Evolutionary conservation across 2,329 filamentous ascomycete species (phyloP).

Genomic region (Proliferodiscus dingleyae): DNA sequence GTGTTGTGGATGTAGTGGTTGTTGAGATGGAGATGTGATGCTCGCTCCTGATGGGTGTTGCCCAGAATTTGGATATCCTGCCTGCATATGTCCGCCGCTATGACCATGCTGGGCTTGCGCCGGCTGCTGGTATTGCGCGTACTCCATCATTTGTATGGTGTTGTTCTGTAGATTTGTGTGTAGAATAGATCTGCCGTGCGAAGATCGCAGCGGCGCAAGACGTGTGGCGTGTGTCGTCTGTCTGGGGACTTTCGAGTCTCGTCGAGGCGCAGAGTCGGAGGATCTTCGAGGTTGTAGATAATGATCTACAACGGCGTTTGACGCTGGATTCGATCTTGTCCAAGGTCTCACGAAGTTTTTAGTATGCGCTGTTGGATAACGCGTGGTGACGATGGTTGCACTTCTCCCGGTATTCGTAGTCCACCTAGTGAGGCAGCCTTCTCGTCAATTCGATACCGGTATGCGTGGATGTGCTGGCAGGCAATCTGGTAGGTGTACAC

Average conservation of each 20-base stretch:
- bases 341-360: slow-evolving; percentile 1
- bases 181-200: slow-evolving; percentile 19
- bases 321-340: slow-evolving; percentile 11
- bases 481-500: slow-evolving; percentile 47
- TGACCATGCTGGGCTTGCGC: slow-evolving; percentile 55
- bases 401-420: slow-evolving; percentile 20
- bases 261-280: slow-evolving; percentile 1
- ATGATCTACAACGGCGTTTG: background rate
- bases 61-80: slow-evolving; percentile 58
- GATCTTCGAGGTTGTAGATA: slow-evolving; percentile 2
- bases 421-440: slow-evolving; percentile 26
- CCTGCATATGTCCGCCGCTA: slow-evolving; percentile 50
- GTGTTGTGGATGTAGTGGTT: slow-evolving; percentile 60
- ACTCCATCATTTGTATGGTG: slow-evolving; percentile 60
- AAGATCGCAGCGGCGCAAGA: slow-evolving; percentile 7
- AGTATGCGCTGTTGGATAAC: slow-evolving; percentile 14
- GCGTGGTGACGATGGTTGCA: slow-evolving; percentile 25
- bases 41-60: slow-evolving; percentile 44
- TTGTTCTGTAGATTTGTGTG: slow-evolving; percentile 24
- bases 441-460: slow-evolving; percentile 43
- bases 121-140: slow-evolving; percentile 67
- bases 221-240: slow-evolving; percentile 14
- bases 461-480: slow-evolving; percentile 60
- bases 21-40: slow-evolving; percentile 70
- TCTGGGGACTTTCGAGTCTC: background rate